These are phyloP conservation scores for Dichotomopilus funicola DNA, from an alignment of 2,329 filamentous ascomycete genomes.

Conservation along the genomic window DNA sequence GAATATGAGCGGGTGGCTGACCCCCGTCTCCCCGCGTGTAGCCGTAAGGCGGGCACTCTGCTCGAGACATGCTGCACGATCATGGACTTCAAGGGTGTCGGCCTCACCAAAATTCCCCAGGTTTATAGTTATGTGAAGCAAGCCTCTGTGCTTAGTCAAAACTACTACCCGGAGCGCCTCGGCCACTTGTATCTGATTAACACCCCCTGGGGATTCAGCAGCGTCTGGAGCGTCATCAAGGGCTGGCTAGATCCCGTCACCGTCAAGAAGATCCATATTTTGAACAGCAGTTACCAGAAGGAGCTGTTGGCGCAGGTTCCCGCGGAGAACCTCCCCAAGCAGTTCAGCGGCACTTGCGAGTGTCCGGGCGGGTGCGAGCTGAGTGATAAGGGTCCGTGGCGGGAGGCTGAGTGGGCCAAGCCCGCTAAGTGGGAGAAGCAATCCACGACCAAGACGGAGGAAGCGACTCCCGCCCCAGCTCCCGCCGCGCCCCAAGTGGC, in stretches of 20 bases:
- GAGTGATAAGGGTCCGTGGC: conserved; percentile 89
- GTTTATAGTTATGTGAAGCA: conserved; percentile 85
- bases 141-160: conserved; percentile 86
- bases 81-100: conserved; percentile 95
- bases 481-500: conserved; percentile 30
- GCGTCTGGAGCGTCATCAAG: conserved; percentile 81
- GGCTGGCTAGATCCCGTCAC: conserved; percentile 95
- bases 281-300: conserved; percentile 73
- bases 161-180: conserved; percentile 97
- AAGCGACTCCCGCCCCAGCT: too few relatives aligned
- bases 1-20: conserved; percentile 97
- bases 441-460: conserved; percentile 30
- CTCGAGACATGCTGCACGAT: conserved; percentile 98
- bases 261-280: conserved; percentile 88
- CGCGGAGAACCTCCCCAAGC: conserved; percentile 79
- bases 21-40: conserved; percentile 89
- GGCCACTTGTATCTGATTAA: conserved; percentile 98
- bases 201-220: conserved; percentile 89
- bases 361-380: conserved; percentile 78
- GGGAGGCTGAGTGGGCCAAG: conserved; percentile 60
- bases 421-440: conserved; percentile 60
- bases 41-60: conserved; percentile 79
- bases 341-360: conserved; percentile 76
- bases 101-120: conserved; percentile 69
- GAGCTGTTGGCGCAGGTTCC: conserved; percentile 81